These are phyloP conservation scores for Ophiostoma fasciatum DNA, from an alignment of 2,329 filamentous ascomycete species.

Conservation along the genomic window DNA sequence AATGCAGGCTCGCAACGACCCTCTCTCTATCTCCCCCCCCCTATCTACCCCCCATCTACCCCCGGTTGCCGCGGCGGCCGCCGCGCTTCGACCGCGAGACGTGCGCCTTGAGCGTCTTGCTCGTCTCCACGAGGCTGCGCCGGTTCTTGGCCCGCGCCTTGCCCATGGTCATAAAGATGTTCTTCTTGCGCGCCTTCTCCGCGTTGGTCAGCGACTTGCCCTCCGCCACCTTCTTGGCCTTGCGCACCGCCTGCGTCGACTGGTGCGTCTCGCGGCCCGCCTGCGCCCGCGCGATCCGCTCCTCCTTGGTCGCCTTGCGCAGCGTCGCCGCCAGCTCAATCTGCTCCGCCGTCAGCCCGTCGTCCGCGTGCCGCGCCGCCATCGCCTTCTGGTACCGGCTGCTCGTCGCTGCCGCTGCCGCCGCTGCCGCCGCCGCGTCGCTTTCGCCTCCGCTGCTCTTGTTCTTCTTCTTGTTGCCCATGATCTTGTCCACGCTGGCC, in stretches of 20 bases:
- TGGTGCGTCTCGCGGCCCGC: constrained; percentile 75
- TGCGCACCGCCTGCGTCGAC: constrained; percentile 67
- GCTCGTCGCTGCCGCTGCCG: constrained; percentile 11
- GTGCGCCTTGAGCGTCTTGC: constrained; percentile 66
- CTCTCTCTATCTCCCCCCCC: too few species aligned
- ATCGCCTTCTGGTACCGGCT: constrained; percentile 33
- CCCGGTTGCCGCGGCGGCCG: constrained; percentile 65
- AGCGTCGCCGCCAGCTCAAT: constrained; percentile 77
- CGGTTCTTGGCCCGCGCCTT: constrained; percentile 95
- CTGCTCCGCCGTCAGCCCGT: constrained; percentile 76
- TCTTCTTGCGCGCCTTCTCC: constrained; percentile 95
- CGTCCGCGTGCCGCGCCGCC: constrained; percentile 58
- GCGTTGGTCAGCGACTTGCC: constrained; percentile 96
- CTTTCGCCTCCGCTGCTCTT: constrained; percentile 3
- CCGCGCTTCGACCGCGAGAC: constrained; percentile 72
- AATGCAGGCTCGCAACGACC: too few species aligned
- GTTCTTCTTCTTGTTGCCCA: constrained; percentile 22
- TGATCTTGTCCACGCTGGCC: constrained; percentile 52
- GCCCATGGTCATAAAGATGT: constrained; percentile 94
- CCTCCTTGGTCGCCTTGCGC: constrained; percentile 77
- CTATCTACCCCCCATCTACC: too few species aligned
- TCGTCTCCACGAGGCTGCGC: constrained; percentile 77
- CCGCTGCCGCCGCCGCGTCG: not conserved
- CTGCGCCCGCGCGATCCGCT: constrained; percentile 68
- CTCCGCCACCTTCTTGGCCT: constrained; percentile 72